Evolutionary conservation across 768 basidiomycete species (phyloP), one percentile per base, ranked within the genome.

Genomic region (Dendrothele bispora): DNA sequence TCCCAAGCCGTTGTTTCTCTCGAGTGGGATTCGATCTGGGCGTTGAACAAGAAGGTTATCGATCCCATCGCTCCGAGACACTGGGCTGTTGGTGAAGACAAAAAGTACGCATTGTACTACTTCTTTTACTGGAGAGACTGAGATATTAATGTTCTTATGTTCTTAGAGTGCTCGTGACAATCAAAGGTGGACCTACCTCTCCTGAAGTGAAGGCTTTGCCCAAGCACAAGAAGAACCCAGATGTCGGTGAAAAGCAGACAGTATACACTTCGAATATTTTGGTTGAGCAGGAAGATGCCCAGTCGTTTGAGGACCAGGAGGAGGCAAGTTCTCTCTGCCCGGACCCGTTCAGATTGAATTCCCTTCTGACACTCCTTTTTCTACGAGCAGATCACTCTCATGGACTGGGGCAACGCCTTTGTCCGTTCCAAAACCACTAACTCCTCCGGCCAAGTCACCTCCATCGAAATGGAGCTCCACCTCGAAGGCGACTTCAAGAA

Each of bases 381-480:
- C n/a, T n/a, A n/a, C n/a, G n/a, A n/a, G n/a, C 54, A 94, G 91
- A 77, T 98, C 55, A 98, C 95, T 14, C 80, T 97, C 40, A 99
- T 99, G 95, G 97, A 99, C 67, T 99, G 97, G 97, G 97, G 97
- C 26, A 99, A 99, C 62, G 95, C 95, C 22, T 85, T 93, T 57
- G 84, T 99, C 42, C 84, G 84, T 39, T 83, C 83, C 27, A 95
- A 90, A 64, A 73, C 77, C 21, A 63, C 70, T 12, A 74, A 80
- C 54, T 60, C 75, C 3, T 69, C 83, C 2, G 74, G 74, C 5
- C 80, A 81, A 8, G 70, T 82, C 46, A 79, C 91, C 48, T 78
- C 80, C 6, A 69, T 98, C 56, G 77, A 77, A 32, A 81, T 95
- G 79, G 86, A 92, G 39, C 84, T 98, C 26, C 82, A 98, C 67